Evolutionary conservation across 805 yeast species (phyloP).

Genomic region (Kurtzmaniella cleridarum): DNA sequence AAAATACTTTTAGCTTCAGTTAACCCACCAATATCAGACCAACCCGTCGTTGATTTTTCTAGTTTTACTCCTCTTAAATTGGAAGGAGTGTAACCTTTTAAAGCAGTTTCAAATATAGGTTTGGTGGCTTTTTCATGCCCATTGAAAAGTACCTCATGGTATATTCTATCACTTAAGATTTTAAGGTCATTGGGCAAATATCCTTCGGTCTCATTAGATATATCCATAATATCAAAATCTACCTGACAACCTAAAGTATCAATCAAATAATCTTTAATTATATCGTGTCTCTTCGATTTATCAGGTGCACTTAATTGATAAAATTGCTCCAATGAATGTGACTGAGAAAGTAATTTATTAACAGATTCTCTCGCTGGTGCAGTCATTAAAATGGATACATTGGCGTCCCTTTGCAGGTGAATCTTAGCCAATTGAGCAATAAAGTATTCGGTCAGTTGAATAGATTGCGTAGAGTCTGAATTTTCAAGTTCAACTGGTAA

Average conservation of each 20-base stretch:
- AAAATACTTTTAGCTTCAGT: slow-evolving; percentile 67
- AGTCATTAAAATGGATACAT: slow-evolving; percentile 56
- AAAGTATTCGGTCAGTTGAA: slow-evolving; percentile 62
- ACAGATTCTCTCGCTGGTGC: slow-evolving; percentile 60
- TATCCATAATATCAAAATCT: slow-evolving; percentile 37
- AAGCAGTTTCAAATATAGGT: slow-evolving; percentile 47
- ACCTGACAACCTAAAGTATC: slow-evolving; percentile 27
- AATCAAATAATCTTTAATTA: slow-evolving; percentile 37
- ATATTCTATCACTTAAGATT: slow-evolving; percentile 63
- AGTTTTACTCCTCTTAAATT: slow-evolving; percentile 81
- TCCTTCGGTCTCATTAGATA: slow-evolving; percentile 75
- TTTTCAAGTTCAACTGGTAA: slow-evolving; percentile 61
- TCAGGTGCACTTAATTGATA: slow-evolving; percentile 63
- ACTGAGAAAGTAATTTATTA: slow-evolving; percentile 55
- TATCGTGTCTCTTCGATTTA: slow-evolving; percentile 49
- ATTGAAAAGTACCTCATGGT: slow-evolving; percentile 42
- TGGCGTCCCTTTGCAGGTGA: slow-evolving; percentile 36
- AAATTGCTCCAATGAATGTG: slow-evolving; percentile 65
- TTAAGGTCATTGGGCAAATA: slow-evolving; percentile 79
- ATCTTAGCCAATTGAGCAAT: slow-evolving; percentile 39
- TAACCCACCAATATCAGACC: slow-evolving; percentile 91
- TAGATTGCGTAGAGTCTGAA: slow-evolving; percentile 54
- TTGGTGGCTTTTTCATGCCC: slow-evolving; percentile 13
- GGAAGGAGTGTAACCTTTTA: slow-evolving; percentile 72
- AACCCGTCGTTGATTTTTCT: slow-evolving; percentile 66